Evolutionary conservation across 148 eudicot genomes (phyloP), one percentile per base, ranked within the genome.

Genomic region (Persicaria maculosa): DNA sequence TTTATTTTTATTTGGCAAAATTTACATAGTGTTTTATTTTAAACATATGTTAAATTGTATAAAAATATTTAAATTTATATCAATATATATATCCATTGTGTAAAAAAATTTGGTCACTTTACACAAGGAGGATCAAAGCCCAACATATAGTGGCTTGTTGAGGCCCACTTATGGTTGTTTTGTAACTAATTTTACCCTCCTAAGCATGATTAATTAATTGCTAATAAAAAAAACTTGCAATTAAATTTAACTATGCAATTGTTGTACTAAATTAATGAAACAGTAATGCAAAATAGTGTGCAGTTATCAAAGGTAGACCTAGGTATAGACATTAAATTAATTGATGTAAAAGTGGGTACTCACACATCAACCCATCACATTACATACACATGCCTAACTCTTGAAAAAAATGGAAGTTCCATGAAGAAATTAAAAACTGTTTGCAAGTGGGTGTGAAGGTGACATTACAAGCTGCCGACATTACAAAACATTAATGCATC

Each of bases 381-480:
- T 11, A 10, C 68, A 62, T 44, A 62, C 36, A 44, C 44, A 4
- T 2, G 36, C 12, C 68, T 36, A 62, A 22, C 11, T 59, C 40
- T 20, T 5, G 16, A 22, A 22, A 59, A 59, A 59, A 31, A 1
- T 31, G 46, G 43, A 11, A 11, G 40, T 12, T 36, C 40, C 17
- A 64, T 4, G 70, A 65, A 40, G 16, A 36, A 14, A 65, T 36
- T 17, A 5, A 20, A 12, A 65, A 40, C 36, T 65, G 70, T 65
- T 0, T 65, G 70, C 70, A 65, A 40, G 47, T 65, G 70, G 17
- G 44, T 9, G 10, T 10, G 65, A 8, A 59, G 65, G 40, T 59
- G 65, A 62, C 12, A 31, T 11, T 62, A 25, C 44, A 43, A 65
- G 46, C 47, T 65, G 46, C 70, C 70, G 70, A 65, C 70, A 46